A percentile compares a stretch with the other conserved stretches of the same genome.
Evolutionary conservation across 2,329 filamentous ascomycete genomes (phyloP).

Genomic region (Aspergillus puulaauensis): DNA sequence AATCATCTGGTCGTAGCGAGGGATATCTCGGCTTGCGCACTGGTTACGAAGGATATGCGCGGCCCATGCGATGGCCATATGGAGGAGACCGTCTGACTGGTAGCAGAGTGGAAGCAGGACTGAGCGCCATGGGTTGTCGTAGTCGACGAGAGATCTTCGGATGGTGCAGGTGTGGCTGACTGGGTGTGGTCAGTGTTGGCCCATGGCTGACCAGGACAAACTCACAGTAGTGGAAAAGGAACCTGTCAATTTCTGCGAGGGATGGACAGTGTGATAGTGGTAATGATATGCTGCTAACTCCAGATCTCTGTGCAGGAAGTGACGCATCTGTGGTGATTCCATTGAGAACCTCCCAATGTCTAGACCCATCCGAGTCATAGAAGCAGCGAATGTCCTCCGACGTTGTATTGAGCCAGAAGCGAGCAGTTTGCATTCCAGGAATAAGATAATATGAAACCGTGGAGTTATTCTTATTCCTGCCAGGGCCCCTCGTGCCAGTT

Average conservation of each 20-base stretch:
- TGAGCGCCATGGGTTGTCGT: conserved; percentile 3
- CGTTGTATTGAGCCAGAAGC: not conserved
- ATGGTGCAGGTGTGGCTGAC: not conserved
- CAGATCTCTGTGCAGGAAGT: too few species aligned
- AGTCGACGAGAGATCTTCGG: not conserved
- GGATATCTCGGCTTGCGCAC: not conserved
- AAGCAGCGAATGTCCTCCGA: not conserved
- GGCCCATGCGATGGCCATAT: conserved; percentile 5
- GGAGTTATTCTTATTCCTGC: too few species aligned
- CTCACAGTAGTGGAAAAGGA: not conserved
- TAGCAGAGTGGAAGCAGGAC: not conserved
- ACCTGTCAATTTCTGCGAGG: not conserved
- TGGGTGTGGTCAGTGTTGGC: not conserved
- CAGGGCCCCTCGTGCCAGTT: not conserved
- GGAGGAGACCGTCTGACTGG: not conserved
- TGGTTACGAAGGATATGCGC: conserved; percentile 7
- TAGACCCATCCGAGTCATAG: not conserved
- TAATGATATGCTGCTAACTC: not conserved
- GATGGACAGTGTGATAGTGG: not conserved
- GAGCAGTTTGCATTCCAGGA: not conserved
- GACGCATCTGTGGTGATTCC: too few species aligned
- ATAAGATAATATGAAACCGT: not conserved
- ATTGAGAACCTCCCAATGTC: not conserved
- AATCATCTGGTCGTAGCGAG: not conserved
- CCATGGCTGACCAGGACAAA: not conserved